Evolutionary conservation across 2,329 filamentous ascomycete genomes (phyloP).

Genomic region (Hypomyces rosellus): DNA sequence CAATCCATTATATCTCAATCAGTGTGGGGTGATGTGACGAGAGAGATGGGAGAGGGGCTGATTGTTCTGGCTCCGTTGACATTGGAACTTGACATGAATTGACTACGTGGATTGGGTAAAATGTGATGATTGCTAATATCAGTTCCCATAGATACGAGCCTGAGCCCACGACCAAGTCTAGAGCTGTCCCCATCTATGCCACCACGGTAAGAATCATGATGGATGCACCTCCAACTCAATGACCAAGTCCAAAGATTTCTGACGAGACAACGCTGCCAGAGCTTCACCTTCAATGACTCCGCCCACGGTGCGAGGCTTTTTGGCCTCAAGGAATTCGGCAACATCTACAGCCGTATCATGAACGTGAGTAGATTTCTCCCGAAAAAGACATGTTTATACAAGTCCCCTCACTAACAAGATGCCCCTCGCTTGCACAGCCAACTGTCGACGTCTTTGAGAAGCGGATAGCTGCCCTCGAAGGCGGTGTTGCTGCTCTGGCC

Average conservation of each 20-base stretch:
- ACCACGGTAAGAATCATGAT: conserved; percentile 51
- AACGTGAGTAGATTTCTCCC: conserved; percentile 53
- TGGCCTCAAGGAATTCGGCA: conserved; percentile 92
- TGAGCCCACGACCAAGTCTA: conserved; percentile 74
- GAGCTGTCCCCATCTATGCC: conserved; percentile 93
- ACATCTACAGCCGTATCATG: conserved; percentile 96
- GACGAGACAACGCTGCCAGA: conserved; percentile 43
- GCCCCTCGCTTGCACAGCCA: conserved; percentile 47
- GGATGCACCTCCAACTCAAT: neutral
- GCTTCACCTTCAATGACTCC: conserved; percentile 90
- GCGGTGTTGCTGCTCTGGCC: conserved; percentile 79
- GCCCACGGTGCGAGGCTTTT: conserved; percentile 93
- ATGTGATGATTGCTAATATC: neutral
- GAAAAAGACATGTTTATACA: neutral
- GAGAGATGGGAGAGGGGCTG: neutral
- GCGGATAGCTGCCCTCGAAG: conserved; percentile 90
- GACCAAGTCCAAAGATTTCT: neutral
- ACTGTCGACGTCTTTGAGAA: conserved; percentile 97
- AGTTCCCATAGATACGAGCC: conserved; percentile 58
- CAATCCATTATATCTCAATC: conserved; percentile 4
- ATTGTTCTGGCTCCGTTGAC: neutral
- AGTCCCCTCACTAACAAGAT: neutral
- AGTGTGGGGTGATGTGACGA: conserved; percentile 1
- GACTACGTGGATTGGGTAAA: neutral
- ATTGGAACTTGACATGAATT: neutral